phyloP scores from a whole-genome alignment of 306 rosid genomes.

The Parietaria judaica region DNA sequence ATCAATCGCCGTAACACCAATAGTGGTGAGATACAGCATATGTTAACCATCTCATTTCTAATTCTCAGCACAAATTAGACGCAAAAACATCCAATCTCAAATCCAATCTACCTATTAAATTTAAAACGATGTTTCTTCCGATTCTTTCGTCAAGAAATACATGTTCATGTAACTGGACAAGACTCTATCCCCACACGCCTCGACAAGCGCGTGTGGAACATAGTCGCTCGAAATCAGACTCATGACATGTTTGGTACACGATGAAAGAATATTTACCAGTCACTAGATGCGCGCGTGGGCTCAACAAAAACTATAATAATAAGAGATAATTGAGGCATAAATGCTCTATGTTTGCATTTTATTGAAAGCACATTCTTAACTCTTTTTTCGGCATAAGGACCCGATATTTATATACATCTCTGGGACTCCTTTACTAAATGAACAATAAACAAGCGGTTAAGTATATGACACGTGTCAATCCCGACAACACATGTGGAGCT shows the following conservation, averaged over 20 bases:
- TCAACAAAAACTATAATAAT: no score
- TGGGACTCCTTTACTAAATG: no score
- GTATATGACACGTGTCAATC: no score
- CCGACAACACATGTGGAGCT: no score
- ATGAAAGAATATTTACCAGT: not conserved
- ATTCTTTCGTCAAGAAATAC: not conserved
- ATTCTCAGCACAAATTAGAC: conserved; percentile 10
- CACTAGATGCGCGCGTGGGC: conserved; percentile 18
- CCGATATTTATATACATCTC: no score
- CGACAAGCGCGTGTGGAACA: not conserved
- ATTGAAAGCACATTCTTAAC: no score
- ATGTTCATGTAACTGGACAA: not conserved
- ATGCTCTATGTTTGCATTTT: no score
- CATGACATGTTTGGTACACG: not conserved
- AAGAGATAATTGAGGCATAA: no score
- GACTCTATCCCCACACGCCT: not conserved
- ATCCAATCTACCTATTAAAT: not conserved
- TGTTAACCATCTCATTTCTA: not conserved
- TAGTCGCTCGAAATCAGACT: not conserved
- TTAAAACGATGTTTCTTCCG: not conserved
- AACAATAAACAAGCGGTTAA: no score
- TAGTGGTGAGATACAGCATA: not conserved
- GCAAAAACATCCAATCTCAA: not conserved
- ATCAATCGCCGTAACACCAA: no score
- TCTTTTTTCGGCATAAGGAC: no score